phyloP scores from a whole-genome alignment of 169 alveolate species.

The Eimeria brunetti region DNA sequence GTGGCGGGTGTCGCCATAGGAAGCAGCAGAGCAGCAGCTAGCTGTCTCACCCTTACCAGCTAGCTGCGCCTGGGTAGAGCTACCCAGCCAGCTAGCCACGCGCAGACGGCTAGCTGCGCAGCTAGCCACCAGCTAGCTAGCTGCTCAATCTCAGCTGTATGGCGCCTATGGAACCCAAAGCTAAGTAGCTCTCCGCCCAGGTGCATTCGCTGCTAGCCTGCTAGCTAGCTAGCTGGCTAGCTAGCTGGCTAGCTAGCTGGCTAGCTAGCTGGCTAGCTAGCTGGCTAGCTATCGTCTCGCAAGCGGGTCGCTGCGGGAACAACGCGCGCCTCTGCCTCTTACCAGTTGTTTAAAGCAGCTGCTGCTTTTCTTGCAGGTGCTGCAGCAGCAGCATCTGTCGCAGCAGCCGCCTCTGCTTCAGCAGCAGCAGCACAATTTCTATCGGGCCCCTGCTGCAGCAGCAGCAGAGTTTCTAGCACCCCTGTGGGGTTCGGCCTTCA shows the following conservation, averaged over 20 bases:
- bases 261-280: too few species aligned
- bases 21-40: background rate
- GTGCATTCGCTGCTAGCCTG: background rate
- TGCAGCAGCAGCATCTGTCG: conserved; percentile 9
- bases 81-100: background rate
- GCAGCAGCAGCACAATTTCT: background rate
- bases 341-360: conserved; percentile 15
- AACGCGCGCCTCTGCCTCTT: conserved; percentile 27
- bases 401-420: background rate
- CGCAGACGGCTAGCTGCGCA: background rate
- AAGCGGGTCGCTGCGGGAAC: background rate
- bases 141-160: background rate
- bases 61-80: background rate
- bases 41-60: background rate
- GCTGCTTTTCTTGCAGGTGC: background rate
- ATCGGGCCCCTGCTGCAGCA: background rate
- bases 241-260: too few species aligned
- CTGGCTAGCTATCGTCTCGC: background rate
- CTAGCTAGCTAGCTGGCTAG: too few species aligned
- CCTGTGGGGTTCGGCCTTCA: background rate
- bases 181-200: background rate
- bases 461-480: conserved; percentile 6
- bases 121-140: background rate
- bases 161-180: background rate
- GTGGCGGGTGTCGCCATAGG: conserved; percentile 21